Conservation (phyloP, 1,139 yeast species). For the Maudiozyma humilis region DNA sequence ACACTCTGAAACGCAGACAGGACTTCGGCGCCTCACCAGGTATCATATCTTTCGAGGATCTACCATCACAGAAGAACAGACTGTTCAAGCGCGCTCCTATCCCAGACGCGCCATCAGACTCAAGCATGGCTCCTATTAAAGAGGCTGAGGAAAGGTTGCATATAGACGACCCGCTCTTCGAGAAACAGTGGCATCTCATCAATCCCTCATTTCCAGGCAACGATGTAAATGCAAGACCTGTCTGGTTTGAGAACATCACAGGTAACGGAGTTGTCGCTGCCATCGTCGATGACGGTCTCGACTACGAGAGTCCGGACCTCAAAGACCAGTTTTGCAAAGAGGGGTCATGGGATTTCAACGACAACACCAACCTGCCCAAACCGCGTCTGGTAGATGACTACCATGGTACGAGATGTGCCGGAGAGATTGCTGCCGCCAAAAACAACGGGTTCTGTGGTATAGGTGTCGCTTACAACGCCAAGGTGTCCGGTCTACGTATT, state of each 20-base stretch:
- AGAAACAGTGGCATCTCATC: conserved; percentile 82
- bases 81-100: conserved; percentile 38
- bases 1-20: conserved; percentile 11
- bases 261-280: conserved; percentile 82
- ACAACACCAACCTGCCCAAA: conserved; percentile 61
- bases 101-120: conserved; percentile 35
- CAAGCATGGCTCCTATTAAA: conserved; percentile 38
- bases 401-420: conserved; percentile 98
- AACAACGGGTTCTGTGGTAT: conserved; percentile 81
- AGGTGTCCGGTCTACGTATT: conserved; percentile 85
- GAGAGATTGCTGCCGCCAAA: conserved; percentile 87
- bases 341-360: conserved; percentile 91
- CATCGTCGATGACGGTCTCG: conserved; percentile 90
- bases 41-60: conserved; percentile 42
- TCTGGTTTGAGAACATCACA: conserved; percentile 76
- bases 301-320: conserved; percentile 67
- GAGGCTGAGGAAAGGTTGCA: conserved; percentile 46
- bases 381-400: conserved; percentile 79
- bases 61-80: conserved; percentile 41
- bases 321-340: conserved; percentile 58
- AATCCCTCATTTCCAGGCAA: conserved; percentile 67
- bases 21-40: conserved; percentile 20
- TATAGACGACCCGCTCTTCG: conserved; percentile 74
- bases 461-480: conserved; percentile 84
- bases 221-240: conserved; percentile 79